phyloP scores from a whole-genome alignment of 1,139 yeast genomes.

The Yarrowia galli region DNA sequence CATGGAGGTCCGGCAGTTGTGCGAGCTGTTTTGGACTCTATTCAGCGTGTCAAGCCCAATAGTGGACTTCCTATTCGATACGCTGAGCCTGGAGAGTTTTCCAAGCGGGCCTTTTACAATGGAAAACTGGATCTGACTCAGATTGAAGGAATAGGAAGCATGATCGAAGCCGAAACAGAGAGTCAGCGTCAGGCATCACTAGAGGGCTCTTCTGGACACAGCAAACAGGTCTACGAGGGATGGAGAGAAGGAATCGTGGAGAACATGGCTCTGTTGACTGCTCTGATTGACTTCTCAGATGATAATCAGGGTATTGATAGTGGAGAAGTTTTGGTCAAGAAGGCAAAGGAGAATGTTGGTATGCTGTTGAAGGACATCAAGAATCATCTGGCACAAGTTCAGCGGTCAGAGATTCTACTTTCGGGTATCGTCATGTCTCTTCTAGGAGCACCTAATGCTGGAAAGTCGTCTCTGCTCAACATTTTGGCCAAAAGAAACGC shows the following conservation, averaged over 20 bases:
- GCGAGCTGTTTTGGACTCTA: slow-evolving; percentile 66
- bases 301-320: slow-evolving; percentile 88
- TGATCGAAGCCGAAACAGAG: slow-evolving; percentile 96
- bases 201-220: slow-evolving; percentile 73
- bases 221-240: slow-evolving; percentile 58
- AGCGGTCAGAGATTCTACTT: slow-evolving; percentile 68
- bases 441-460: slow-evolving; percentile 95
- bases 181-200: slow-evolving; percentile 79
- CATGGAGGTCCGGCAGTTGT: slow-evolving; percentile 95
- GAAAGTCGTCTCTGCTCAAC: slow-evolving; percentile 87
- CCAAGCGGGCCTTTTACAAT: slow-evolving; percentile 79
- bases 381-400: slow-evolving; percentile 55
- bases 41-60: slow-evolving; percentile 52
- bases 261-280: slow-evolving; percentile 78
- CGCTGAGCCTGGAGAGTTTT: slow-evolving; percentile 95
- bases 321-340: slow-evolving; percentile 54
- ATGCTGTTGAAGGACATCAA: slow-evolving; percentile 57
- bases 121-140: slow-evolving; percentile 77
- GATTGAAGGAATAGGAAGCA: slow-evolving; percentile 85
- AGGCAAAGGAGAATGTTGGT: slow-evolving; percentile 58
- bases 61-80: slow-evolving; percentile 58
- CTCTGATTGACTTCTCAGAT: slow-evolving; percentile 89
- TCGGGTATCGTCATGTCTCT: slow-evolving; percentile 77
- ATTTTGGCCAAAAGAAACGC: slow-evolving; percentile 77
- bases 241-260: slow-evolving; percentile 77